Base-by-base conservation (phyloP, 306 rosid genomes). In the Prunus kanzakura region DNA sequence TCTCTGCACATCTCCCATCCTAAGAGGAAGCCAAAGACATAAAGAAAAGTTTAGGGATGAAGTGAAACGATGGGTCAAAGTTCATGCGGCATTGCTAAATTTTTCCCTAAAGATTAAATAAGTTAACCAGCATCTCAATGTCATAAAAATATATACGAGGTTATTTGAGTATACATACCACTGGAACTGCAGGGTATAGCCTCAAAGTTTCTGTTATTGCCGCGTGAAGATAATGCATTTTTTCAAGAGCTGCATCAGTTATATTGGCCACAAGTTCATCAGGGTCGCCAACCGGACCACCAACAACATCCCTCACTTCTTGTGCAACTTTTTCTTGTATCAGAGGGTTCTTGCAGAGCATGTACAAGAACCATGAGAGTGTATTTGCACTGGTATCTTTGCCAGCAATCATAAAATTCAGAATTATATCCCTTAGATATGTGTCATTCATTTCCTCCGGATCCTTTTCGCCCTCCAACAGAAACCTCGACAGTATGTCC, bases 201-300 rank as follows among this genome's bases (percentile, higher is more conserved):
- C 93, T 93, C 81, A 93, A 80, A 78, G 98, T 93, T 73, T 93
- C 96, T 7, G 98, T 81, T 35, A 93, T 19, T 18, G 96, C 72
- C 6, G 98, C 97, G 58, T 93, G 98, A 69, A 93, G 95, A 85
- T 89, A 89, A 46, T 91, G 98, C 97, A 93, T 89, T 76, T 81
- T 72, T 14, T 91, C 93, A 18, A 93, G 86, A 9, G 81, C 55
- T 67, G 62, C 84, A 30, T 93, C 93, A 8, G 83, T 88, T 76
- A 93, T 67, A 11, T 82, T 80, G 8, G 72, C 76, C 16, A 84
- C 69, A 71, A 86, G 86, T 22, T 79, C 89, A 47, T 93, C 86
- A 1, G 86, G 35, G 22, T 57, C 84, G 65, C 41, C 56, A 15
- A 71, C 79, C 55, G 83, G 74, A 58, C 74, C 66, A 55, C 87